Evolutionary conservation across 2,329 filamentous ascomycete species (phyloP).

Genomic region (Albifimbria verrucaria): DNA sequence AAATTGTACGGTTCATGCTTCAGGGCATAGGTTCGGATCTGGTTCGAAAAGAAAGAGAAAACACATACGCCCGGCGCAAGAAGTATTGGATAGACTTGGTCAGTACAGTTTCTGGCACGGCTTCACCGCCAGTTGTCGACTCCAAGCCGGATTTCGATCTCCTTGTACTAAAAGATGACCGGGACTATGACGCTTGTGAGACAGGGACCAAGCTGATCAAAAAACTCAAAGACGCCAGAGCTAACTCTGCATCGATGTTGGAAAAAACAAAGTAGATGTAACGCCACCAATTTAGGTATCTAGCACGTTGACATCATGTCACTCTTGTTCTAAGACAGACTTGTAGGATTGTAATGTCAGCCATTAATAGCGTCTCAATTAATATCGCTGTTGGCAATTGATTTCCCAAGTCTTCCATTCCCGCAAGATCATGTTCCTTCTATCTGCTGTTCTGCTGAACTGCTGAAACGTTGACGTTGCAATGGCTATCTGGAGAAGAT

Average conservation of each 20-base stretch:
- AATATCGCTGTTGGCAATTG: too few relatives aligned
- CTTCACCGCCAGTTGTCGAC: not conserved
- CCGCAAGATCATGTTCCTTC: too few relatives aligned
- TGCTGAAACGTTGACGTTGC: too few relatives aligned
- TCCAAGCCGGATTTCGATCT: not conserved
- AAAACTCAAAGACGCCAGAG: not conserved
- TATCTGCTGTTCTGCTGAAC: too few relatives aligned
- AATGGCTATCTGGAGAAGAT: too few relatives aligned
- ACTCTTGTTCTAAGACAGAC: too few relatives aligned
- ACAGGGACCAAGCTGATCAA: not conserved
- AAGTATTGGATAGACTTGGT: not conserved
- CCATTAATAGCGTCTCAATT: too few relatives aligned
- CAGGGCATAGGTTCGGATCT: slow-evolving; percentile 36
- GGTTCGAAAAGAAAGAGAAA: slow-evolving; percentile 30
- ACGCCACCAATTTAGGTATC: too few relatives aligned
- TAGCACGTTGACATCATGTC: too few relatives aligned
- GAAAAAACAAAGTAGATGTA: not conserved
- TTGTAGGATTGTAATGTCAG: too few relatives aligned
- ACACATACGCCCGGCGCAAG: not conserved
- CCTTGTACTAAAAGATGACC: not conserved
- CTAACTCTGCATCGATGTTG: not conserved
- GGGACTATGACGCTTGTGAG: not conserved
- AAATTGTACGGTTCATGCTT: slow-evolving; percentile 32
- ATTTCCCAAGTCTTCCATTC: too few relatives aligned
- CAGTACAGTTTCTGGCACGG: not conserved